A percentile compares a stretch with the other conserved stretches of the same genome.
Conservation (phyloP, 441 rosid species). For the Mallotus repandus region DNA sequence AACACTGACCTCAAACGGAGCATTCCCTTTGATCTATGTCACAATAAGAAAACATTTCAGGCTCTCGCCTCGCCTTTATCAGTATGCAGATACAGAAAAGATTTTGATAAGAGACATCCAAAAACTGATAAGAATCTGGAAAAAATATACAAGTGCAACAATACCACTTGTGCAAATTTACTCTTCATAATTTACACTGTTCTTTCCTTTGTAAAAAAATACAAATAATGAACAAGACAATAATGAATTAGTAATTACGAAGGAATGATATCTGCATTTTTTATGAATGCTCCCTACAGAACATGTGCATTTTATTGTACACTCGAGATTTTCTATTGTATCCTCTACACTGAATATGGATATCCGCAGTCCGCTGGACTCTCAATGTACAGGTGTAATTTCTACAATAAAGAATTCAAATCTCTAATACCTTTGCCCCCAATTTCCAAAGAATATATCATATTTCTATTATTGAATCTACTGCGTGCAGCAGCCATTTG, state of each 20-base stretch:
- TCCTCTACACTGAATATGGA: neutral
- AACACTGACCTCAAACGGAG: constrained; percentile 12
- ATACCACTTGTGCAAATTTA: neutral
- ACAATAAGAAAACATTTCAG: neutral
- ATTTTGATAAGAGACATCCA: too few species aligned
- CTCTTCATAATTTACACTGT: neutral
- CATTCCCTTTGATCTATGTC: constrained; percentile 19
- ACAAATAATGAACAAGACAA: neutral
- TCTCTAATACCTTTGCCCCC: neutral
- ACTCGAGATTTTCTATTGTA: neutral
- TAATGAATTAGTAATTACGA: neutral
- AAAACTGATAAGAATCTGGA: too few species aligned
- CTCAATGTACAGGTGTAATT: neutral
- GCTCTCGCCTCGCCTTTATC: neutral
- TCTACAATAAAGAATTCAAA: constrained; percentile 3
- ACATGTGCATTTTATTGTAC: neutral
- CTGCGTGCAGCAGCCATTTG: neutral
- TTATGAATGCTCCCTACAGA: constrained; percentile 20
- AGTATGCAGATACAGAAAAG: neutral
- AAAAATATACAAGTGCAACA: too few species aligned
- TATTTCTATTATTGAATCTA: neutral
- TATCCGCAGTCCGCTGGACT: neutral
- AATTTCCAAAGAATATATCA: constrained; percentile 10
- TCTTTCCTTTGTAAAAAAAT: neutral
- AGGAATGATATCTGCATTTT: neutral